phyloP scores from a whole-genome alignment of 2,329 filamentous ascomycete genomes.

The Ophiostoma tasmaniense region DNA sequence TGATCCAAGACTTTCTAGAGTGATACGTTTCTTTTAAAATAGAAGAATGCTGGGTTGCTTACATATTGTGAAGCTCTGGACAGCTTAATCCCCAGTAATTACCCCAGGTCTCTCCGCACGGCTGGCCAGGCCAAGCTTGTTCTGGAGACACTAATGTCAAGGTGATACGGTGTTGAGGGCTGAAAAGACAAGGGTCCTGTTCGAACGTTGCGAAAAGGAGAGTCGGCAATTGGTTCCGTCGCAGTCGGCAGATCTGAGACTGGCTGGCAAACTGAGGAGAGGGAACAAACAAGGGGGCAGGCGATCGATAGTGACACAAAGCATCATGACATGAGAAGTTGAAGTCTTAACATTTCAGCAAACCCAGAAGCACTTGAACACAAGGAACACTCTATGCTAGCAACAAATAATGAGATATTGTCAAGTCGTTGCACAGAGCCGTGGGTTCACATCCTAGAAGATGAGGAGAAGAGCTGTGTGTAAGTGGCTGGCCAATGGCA shows the following conservation, averaged over 20 bases:
- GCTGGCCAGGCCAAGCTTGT: not conserved
- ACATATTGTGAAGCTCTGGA: not conserved
- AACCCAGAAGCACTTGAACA: not conserved
- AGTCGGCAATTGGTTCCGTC: conserved; percentile 3
- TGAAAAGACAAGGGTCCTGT: not conserved
- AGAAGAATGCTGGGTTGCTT: not conserved
- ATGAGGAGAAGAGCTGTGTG: not conserved
- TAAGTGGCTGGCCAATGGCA: not conserved
- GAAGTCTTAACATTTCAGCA: not conserved
- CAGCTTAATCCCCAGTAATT: not conserved
- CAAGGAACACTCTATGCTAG: not conserved
- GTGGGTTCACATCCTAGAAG: too few species aligned
- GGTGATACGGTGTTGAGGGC: not conserved
- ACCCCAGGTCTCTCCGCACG: conserved; percentile 5
- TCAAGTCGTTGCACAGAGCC: too few species aligned
- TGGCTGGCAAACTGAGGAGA: not conserved
- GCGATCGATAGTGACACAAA: not conserved
- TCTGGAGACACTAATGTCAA: not conserved
- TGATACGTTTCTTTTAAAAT: not conserved
- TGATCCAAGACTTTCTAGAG: not conserved
- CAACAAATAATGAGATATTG: not conserved
- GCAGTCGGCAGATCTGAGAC: not conserved
- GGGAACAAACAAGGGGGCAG: not conserved
- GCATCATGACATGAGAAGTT: not conserved
- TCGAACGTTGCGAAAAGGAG: not conserved